Percentiles rank a stretch among this genome's conserved stretches.
These are phyloP conservation scores for Phoma sp. DNA, from an alignment of 2,329 filamentous ascomycete genomes.

Conservation along the genomic window DNA sequence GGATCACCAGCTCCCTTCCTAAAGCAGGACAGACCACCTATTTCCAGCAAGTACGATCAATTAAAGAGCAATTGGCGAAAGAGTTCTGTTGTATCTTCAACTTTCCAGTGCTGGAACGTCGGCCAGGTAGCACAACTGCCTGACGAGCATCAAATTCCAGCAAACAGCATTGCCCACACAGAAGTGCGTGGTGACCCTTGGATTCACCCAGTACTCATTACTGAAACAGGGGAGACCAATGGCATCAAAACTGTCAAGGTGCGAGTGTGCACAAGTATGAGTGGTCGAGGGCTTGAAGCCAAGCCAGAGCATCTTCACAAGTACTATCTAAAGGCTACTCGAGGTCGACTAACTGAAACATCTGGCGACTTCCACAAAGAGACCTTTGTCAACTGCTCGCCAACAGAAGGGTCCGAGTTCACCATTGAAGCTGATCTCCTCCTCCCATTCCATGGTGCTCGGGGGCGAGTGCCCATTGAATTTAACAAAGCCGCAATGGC, in stretches of 20 bases:
- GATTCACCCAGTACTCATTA: constrained; percentile 19
- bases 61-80: background rate
- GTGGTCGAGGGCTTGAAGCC: constrained; percentile 1
- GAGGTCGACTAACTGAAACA: constrained; percentile 7
- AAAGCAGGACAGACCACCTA: too few species aligned
- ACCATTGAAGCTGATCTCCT: constrained; percentile 28
- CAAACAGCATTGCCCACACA: background rate
- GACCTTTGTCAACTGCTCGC: constrained; percentile 28
- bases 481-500: constrained; percentile 10
- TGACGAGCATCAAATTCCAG: background rate
- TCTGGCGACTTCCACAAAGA: constrained; percentile 23
- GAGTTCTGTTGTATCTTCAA: background rate
- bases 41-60: too few species aligned
- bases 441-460: background rate
- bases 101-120: background rate
- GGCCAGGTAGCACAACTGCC: constrained; percentile 4
- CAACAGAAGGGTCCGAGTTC: constrained; percentile 2
- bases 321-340: constrained; percentile 20
- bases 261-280: constrained; percentile 21
- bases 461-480: constrained; percentile 4
- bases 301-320: constrained; percentile 1
- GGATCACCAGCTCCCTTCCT: too few species aligned
- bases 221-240: background rate
- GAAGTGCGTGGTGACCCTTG: background rate
- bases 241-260: constrained; percentile 16